These are phyloP conservation scores for Stagonosporopsis tanaceti DNA, from an alignment of 2,329 filamentous ascomycete species.

Conservation along the genomic window DNA sequence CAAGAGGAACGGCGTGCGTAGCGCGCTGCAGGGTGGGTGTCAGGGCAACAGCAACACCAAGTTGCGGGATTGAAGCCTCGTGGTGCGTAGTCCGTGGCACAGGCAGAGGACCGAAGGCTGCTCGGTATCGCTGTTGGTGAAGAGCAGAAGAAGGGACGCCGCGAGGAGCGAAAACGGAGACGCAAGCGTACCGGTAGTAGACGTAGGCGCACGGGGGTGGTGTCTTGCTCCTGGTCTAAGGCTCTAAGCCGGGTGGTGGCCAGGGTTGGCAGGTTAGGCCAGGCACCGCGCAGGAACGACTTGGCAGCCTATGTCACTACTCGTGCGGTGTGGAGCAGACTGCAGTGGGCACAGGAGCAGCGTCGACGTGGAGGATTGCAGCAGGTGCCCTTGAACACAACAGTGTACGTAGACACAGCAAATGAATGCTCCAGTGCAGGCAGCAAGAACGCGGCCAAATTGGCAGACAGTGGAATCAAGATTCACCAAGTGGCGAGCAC, in stretches of 20 bases:
- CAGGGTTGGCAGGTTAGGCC: conserved; percentile 20
- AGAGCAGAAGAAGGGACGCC: conserved; percentile 26
- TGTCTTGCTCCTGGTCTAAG: conserved; percentile 15
- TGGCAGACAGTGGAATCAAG: conserved; percentile 11
- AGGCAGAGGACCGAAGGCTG: conserved; percentile 26
- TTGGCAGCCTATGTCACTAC: conserved; percentile 18
- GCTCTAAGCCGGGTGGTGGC: conserved; percentile 9
- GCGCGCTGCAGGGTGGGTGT: conserved; percentile 28
- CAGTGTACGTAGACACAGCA: conserved; percentile 1
- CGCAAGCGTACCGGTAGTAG: conserved; percentile 8
- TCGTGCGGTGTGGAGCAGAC: conserved; percentile 2
- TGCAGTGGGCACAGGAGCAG: neutral
- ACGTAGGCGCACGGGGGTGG: neutral
- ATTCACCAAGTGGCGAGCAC: conserved; percentile 18
- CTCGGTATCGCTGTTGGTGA: conserved; percentile 36
- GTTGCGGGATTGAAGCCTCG: conserved; percentile 20
- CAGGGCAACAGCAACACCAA: conserved; percentile 38
- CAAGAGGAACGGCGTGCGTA: conserved; percentile 27
- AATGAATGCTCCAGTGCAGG: neutral
- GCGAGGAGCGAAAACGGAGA: conserved; percentile 17
- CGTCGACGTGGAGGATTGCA: neutral
- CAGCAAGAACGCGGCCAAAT: neutral
- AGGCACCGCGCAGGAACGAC: conserved; percentile 19
- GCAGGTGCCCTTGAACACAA: neutral
- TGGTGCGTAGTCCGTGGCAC: conserved; percentile 2